phyloP scores from a whole-genome alignment of 2,329 filamentous ascomycete species.

The Botryotinia calthae region DNA sequence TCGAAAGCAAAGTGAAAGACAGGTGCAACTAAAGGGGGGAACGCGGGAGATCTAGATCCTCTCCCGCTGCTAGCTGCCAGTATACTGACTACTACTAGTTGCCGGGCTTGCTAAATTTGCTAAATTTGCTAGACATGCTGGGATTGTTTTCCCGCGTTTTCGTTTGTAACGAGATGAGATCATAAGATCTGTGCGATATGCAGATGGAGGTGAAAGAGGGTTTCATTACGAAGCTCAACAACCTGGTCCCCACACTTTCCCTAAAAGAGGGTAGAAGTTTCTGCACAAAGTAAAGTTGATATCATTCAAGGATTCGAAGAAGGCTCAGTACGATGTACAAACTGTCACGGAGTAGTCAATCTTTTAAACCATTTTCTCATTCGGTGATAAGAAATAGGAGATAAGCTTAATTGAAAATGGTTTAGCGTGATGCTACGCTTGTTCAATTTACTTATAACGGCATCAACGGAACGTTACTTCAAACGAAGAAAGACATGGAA shows the following conservation, averaged over 20 bases:
- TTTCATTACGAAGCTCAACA: too few relatives aligned
- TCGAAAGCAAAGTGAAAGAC: not conserved
- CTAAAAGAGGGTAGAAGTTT: not conserved
- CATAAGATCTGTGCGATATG: not conserved
- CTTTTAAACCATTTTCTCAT: not conserved
- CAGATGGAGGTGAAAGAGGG: not conserved
- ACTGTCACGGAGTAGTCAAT: too few relatives aligned
- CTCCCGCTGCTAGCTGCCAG: not conserved
- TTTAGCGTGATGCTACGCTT: not conserved
- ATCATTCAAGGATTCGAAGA: not conserved
- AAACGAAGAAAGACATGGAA: not conserved
- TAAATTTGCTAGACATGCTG: not conserved
- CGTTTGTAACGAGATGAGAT: constrained; percentile 1
- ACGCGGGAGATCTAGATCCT: not conserved
- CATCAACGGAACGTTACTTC: not conserved
- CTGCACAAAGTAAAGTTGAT: not conserved
- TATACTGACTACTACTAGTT: not conserved
- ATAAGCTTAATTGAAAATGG: not conserved
- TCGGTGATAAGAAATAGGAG: not conserved
- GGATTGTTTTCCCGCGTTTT: not conserved
- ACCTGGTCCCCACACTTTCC: not conserved
- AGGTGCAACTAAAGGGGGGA: not conserved
- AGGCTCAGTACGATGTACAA: not conserved
- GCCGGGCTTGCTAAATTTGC: not conserved
- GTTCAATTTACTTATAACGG: not conserved